Conservation (phyloP, 2,329 filamentous ascomycete species). For the Didymellaceae sp. region DNA sequence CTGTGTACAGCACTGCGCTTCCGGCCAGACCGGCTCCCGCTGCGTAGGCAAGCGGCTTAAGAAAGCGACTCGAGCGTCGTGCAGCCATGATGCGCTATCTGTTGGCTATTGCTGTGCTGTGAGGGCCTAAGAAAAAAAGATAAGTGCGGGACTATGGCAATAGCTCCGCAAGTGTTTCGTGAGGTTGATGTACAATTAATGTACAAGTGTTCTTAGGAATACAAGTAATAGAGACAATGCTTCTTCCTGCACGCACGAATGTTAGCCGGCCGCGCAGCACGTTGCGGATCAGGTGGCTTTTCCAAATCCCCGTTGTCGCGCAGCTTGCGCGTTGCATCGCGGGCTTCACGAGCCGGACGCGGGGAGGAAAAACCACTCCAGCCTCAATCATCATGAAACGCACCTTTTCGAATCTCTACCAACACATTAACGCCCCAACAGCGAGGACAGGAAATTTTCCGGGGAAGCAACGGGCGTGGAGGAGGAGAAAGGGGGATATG, state of each 20-base stretch:
- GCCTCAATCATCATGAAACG: no score
- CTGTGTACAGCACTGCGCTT: constrained; percentile 65
- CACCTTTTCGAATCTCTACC: constrained; percentile 11
- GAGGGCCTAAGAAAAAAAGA: background rate
- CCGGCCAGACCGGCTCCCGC: constrained; percentile 61
- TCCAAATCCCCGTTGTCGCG: constrained; percentile 7
- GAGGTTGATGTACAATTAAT: constrained; percentile 4
- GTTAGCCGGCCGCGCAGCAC: constrained; percentile 19
- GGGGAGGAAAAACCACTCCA: no score
- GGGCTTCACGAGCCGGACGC: no score
- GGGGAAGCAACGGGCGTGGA: constrained; percentile 15
- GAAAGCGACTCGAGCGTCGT: constrained; percentile 53
- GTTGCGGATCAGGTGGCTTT: constrained; percentile 10
- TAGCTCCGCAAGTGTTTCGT: background rate
- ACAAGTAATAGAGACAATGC: constrained; percentile 7
- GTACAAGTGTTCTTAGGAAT: constrained; percentile 1
- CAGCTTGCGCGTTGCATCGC: no score
- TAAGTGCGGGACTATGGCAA: constrained; percentile 2
- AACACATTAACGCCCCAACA: constrained; percentile 8
- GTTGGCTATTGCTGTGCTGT: constrained; percentile 18
- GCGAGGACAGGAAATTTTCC: constrained; percentile 17
- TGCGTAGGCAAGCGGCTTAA: constrained; percentile 66
- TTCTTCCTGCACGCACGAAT: constrained; percentile 6
- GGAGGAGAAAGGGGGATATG: constrained; percentile 13
- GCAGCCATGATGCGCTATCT: constrained; percentile 40